phyloP scores from a whole-genome alignment of 2,329 filamentous ascomycete genomes.

The Myriosclerotinia duriaeana region DNA sequence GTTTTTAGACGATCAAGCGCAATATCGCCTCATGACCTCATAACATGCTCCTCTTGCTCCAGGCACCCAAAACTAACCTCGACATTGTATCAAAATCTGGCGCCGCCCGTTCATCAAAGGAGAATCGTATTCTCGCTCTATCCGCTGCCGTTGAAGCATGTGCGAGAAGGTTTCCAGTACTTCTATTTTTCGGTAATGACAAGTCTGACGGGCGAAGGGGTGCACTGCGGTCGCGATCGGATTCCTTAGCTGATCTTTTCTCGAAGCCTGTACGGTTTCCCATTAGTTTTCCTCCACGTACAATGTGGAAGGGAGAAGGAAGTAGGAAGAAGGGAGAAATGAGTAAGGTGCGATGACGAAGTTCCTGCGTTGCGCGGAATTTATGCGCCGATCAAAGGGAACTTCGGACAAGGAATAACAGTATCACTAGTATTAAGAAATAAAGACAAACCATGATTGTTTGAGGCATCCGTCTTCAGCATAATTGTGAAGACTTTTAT shows the following conservation, averaged over 20 bases:
- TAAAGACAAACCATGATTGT: constrained; percentile 36
- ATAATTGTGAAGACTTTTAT: constrained; percentile 34
- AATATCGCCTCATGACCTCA: constrained; percentile 5
- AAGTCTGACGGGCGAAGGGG: constrained; percentile 32
- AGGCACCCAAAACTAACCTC: constrained; percentile 57
- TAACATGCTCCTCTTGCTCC: constrained; percentile 1
- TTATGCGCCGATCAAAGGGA: constrained; percentile 26
- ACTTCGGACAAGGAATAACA: constrained; percentile 8
- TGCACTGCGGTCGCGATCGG: constrained; percentile 29
- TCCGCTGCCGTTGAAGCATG: constrained; percentile 49
- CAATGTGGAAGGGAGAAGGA: background rate
- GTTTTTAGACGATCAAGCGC: background rate
- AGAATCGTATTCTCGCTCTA: constrained; percentile 62
- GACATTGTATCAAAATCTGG: constrained; percentile 68
- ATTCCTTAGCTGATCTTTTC: constrained; percentile 27
- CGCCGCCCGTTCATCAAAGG: constrained; percentile 65
- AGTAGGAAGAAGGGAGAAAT: constrained; percentile 10
- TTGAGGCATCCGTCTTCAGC: constrained; percentile 40
- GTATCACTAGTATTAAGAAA: constrained; percentile 8
- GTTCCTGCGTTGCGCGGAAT: background rate
- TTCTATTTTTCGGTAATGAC: constrained; percentile 61
- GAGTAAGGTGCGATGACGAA: constrained; percentile 7
- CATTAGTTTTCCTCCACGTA: constrained; percentile 25
- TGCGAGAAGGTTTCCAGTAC: constrained; percentile 58
- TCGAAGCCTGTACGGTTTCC: constrained; percentile 33